These are phyloP conservation scores for Ceratocystis smalleyi DNA, from an alignment of 2,329 filamentous ascomycete genomes.

Conservation along the genomic window DNA sequence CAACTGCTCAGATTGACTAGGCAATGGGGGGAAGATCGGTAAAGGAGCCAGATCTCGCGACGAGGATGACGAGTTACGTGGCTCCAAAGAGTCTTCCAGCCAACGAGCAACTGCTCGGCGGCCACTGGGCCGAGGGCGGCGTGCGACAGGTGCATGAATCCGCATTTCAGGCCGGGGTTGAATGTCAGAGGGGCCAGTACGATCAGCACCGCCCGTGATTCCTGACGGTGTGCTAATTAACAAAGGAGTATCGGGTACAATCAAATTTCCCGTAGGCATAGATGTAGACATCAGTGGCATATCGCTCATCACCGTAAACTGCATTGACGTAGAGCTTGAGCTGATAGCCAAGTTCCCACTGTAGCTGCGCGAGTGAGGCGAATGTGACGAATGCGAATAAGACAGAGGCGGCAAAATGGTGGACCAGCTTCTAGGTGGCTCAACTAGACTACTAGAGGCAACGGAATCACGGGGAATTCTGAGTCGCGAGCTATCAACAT, in stretches of 20 bases:
- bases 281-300: background rate
- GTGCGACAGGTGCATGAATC: slow-evolving; percentile 38
- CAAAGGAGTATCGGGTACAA: slow-evolving; percentile 22
- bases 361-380: slow-evolving; percentile 3
- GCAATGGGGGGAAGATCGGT: slow-evolving; percentile 13
- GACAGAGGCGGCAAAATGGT: slow-evolving; percentile 6
- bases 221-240: slow-evolving; percentile 45
- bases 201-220: slow-evolving; percentile 27
- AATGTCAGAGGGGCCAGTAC: background rate
- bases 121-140: slow-evolving; percentile 31
- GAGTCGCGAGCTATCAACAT: background rate
- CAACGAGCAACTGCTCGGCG: slow-evolving; percentile 27
- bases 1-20: background rate
- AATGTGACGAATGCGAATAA: background rate
- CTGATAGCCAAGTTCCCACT: slow-evolving; percentile 3
- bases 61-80: slow-evolving; percentile 10
- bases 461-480: slow-evolving; percentile 1
- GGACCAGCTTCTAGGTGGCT: slow-evolving; percentile 7
- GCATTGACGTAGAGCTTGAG: background rate
- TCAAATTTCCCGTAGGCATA: background rate
- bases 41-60: background rate
- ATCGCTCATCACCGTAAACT: slow-evolving; percentile 4
- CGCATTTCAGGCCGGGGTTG: slow-evolving; percentile 31
- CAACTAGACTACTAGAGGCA: slow-evolving; percentile 8
- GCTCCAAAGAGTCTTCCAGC: slow-evolving; percentile 40